Percentiles rank a stretch among this genome's conserved stretches.
phyloP scores from a whole-genome alignment of 495 filamentous ascomycete species.

The Delitschia confertaspora region DNA sequence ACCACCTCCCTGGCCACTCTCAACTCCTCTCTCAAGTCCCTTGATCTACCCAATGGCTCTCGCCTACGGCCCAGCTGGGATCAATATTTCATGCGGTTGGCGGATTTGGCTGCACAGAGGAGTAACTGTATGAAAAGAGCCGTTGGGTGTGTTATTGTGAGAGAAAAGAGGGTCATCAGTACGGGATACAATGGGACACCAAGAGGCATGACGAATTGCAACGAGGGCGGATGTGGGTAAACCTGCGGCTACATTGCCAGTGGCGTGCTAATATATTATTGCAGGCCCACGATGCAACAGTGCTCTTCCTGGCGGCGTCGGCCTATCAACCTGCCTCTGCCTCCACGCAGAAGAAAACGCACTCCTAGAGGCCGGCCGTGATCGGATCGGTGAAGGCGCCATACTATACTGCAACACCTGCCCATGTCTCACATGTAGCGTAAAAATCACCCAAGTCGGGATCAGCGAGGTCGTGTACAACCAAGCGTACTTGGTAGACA shows the following conservation, averaged over 20 bases:
- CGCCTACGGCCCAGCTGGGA: conserved; percentile 92
- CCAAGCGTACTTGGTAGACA: conserved; percentile 89
- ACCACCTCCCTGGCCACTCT: conserved; percentile 61
- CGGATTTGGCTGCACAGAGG: conserved; percentile 80
- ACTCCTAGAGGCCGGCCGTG: conserved; percentile 82
- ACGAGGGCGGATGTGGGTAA: conserved; percentile 75
- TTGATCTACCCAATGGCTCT: conserved; percentile 67
- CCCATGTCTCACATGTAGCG: conserved; percentile 94
- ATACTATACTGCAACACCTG: conserved; percentile 95
- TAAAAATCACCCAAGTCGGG: conserved; percentile 94
- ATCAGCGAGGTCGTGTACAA: conserved; percentile 92
- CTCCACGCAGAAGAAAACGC: conserved; percentile 98
- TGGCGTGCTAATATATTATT: background rate
- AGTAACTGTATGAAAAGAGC: conserved; percentile 98
- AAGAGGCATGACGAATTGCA: conserved; percentile 76
- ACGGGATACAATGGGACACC: conserved; percentile 99
- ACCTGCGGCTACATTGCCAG: background rate
- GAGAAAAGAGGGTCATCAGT: conserved; percentile 77
- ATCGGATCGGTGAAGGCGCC: conserved; percentile 68
- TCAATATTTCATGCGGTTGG: conserved; percentile 93
- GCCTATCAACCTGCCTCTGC: conserved; percentile 79
- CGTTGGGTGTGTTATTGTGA: conserved; percentile 90
- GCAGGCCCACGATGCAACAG: conserved; percentile 69
- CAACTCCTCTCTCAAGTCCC: conserved; percentile 53
- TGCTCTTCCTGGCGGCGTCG: conserved; percentile 57